phyloP scores from a whole-genome alignment of 2,329 filamentous ascomycete species.

The Periconia sp. region DNA sequence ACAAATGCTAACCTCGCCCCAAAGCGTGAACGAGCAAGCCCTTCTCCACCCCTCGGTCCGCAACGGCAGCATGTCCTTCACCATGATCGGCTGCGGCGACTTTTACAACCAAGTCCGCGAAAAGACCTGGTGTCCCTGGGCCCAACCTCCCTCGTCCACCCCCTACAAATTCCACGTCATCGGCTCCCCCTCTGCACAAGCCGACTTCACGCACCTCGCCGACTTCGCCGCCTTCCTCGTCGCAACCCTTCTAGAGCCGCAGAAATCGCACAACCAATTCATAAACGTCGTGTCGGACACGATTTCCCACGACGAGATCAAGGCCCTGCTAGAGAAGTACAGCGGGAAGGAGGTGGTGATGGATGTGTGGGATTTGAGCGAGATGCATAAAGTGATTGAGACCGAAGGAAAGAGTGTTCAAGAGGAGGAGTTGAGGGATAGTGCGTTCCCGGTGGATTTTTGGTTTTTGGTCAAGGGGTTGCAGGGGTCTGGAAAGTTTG shows the following conservation, averaged over 20 bases:
- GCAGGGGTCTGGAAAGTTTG: conserved; percentile 6
- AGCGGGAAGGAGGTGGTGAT: conserved; percentile 16
- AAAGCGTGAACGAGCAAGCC: conserved; percentile 11
- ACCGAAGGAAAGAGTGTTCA: not conserved
- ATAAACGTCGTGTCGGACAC: conserved; percentile 28
- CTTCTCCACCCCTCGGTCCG: conserved; percentile 19
- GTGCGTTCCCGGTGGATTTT: conserved; percentile 7
- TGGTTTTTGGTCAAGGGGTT: conserved; percentile 12
- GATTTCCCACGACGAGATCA: conserved; percentile 23
- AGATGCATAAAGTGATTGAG: conserved; percentile 19
- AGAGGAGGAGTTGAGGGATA: conserved; percentile 3
- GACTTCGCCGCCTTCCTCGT: conserved; percentile 30
- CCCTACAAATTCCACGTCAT: conserved; percentile 26
- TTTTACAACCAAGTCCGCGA: conserved; percentile 35
- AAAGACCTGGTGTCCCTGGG: conserved; percentile 28
- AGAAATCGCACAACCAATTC: conserved; percentile 18
- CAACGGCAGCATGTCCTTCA: conserved; percentile 30
- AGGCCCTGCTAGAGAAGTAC: conserved; percentile 17
- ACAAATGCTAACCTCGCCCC: not conserved
- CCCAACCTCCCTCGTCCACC: conserved; percentile 11
- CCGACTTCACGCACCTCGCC: conserved; percentile 25
- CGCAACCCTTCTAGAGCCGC: conserved; percentile 22
- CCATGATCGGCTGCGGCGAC: conserved; percentile 34
- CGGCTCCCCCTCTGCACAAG: conserved; percentile 20
- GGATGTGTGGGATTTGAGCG: conserved; percentile 7